Evolutionary conservation across 116 monocot genomes (phyloP), one percentile per base, ranked within the genome.

Genomic region (Dioscorea cayenensis): DNA sequence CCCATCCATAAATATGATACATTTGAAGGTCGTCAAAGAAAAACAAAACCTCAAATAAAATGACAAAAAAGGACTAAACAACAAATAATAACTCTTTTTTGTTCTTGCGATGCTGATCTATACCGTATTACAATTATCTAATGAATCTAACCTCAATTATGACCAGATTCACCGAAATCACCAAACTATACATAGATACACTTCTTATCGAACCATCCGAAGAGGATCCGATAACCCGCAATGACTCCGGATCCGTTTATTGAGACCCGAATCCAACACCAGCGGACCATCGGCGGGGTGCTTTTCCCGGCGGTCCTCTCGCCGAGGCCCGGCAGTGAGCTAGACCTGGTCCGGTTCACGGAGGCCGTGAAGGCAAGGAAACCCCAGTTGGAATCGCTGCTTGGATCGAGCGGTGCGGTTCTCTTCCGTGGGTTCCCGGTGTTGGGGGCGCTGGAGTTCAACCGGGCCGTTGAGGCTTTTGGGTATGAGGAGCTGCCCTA

Each of bases 401-500:
- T 96, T 51, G 76, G 63, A 25, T 66, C 69, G 4, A 84, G 77
- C 72, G 95, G 92, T 0, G 92, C 95, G 49, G 65, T 96, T 51
- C 84, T 96, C 6, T 66, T 96, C 6, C 60, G 92, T 12, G 95
- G 92, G 2, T 96, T 79, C 60, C 92, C 95, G 4, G 82, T 86
- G 18, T 36, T 71, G 20, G 70, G 82, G 25, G 87, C 92, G 10
- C 73, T 78, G 43, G 90, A 90, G 51, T 90, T 96, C 82, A 67
- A 96, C 78, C 77, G 75, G 35, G 78, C 66, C 71, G 90, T 96
- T 14, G 87, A 82, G 63, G 92, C 89, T 8, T 90, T 96, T 78
- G 92, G 86, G 21, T 96, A 86, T 75, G 88, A 85, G 28, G 92
- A 96, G 80, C 67, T 92, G 48, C 92, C 92, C 4, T 92, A 92